These are phyloP conservation scores for Xylaria curta DNA, from an alignment of 495 filamentous ascomycete species.

Conservation along the genomic window DNA sequence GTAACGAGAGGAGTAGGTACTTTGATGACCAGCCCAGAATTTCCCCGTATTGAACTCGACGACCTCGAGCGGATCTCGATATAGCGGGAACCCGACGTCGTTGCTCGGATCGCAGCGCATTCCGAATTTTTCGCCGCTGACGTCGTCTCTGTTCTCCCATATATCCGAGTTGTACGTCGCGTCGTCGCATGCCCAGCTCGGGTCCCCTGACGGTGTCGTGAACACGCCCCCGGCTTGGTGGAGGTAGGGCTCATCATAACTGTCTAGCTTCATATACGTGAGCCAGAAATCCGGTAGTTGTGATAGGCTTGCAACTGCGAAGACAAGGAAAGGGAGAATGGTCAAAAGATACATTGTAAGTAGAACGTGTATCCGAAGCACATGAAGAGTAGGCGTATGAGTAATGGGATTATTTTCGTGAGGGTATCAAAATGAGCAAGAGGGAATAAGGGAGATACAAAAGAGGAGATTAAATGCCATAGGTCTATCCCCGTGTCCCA, in stretches of 20 bases:
- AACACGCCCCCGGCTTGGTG: constrained; percentile 16
- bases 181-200: constrained; percentile 6
- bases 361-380: not conserved
- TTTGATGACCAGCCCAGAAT: constrained; percentile 24
- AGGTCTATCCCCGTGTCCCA: not conserved
- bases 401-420: not conserved
- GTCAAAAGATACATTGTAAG: not conserved
- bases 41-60: constrained; percentile 29
- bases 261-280: constrained; percentile 2
- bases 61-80: constrained; percentile 26
- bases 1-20: constrained; percentile 6
- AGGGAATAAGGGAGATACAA: not conserved
- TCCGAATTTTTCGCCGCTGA: constrained; percentile 2
- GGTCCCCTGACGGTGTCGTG: not conserved
- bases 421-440: not conserved
- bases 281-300: constrained; percentile 3
- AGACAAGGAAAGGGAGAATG: not conserved
- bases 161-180: constrained; percentile 14
- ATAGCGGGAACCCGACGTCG: constrained; percentile 13
- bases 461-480: not conserved
- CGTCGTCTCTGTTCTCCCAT: constrained; percentile 17
- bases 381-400: not conserved
- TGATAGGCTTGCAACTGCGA: not conserved
- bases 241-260: not conserved
- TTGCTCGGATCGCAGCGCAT: constrained; percentile 28